Evolutionary conservation across 352 stramenopile species (phyloP), one percentile per base, ranked within the genome.

Genomic region (Globisporangium okanoganense): DNA sequence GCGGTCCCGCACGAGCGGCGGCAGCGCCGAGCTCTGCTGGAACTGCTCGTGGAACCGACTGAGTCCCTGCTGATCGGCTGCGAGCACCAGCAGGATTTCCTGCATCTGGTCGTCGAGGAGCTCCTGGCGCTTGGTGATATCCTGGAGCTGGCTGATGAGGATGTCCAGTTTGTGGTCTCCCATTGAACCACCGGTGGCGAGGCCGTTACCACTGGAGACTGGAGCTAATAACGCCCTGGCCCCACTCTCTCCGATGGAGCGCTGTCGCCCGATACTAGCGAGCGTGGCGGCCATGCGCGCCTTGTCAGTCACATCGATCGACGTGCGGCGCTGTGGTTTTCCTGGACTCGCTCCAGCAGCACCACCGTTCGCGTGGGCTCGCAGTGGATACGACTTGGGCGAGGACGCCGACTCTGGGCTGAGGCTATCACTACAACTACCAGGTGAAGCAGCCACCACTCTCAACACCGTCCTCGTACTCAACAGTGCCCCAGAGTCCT

Each of bases 21-120:
- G 58, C 5, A 64, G 5, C 3, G 61, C 58, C 16, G 27, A 10
- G 44, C 67, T 40, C 16, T 66, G 65, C 52, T 62, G 73, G 48
- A 71, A 53, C 57, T 76, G 73, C 36, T 78, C 69, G 24, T 71
- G 62, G 47, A 82, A 79, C 1, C 71, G 71, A 43, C 61, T 56
- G n/a, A 61, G 24, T 7, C 47, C 45, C 16, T 54, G 54, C 7
- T 12, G 55, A 13, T 66, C 18, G 4, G 18, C 16, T 12, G 13
- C 27, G 22, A 47, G 48, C 0, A 64, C 27, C 0, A 60, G 38
- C 2, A 76, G 20, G 0, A 80, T 56, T n/a, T 77, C 61, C 55
- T 62, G 49, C 20, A 81, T 49, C 13, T 73, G 67, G 2, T 70
- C 58, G 41, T 81, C 67, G 13, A 82, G 56, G 5, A 64, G 50